Conservation (phyloP, 1,284 basidiomycete genomes). For the Limonomyces culmigenus region DNA sequence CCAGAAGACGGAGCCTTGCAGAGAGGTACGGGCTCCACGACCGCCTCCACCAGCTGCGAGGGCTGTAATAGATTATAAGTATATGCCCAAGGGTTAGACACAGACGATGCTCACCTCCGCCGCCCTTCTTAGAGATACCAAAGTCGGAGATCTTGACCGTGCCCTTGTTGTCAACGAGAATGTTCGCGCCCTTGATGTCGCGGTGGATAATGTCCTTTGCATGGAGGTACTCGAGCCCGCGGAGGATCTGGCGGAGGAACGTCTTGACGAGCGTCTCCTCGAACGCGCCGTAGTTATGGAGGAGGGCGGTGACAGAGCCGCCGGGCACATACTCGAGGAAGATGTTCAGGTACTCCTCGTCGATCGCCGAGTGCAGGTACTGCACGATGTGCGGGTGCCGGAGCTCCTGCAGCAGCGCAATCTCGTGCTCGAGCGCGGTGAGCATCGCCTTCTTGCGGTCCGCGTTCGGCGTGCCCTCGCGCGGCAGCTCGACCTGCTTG, state of each 20-base stretch:
- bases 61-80: constrained; percentile 26
- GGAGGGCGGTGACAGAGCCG: constrained; percentile 84
- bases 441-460: constrained; percentile 94
- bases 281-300: constrained; percentile 92
- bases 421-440: constrained; percentile 88
- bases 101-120: constrained; percentile 57
- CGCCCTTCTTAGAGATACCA: constrained; percentile 96
- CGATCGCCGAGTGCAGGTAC: constrained; percentile 51
- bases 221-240: constrained; percentile 87
- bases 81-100: neutral
- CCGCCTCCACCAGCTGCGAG: constrained; percentile 61
- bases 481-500: constrained; percentile 94
- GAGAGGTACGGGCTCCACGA: constrained; percentile 72
- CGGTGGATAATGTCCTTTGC: constrained; percentile 93
- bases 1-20: constrained; percentile 98
- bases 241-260: constrained; percentile 88
- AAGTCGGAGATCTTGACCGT: constrained; percentile 99
- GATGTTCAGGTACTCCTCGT: constrained; percentile 86
- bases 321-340: constrained; percentile 99
- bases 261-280: constrained; percentile 90
- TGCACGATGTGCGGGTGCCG: constrained; percentile 98
- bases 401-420: constrained; percentile 87
- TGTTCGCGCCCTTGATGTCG: constrained; percentile 97
- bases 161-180: constrained; percentile 96
- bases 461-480: constrained; percentile 74